phyloP scores from a whole-genome alignment of 768 basidiomycete species.

The Serpula lacrymans region DNA sequence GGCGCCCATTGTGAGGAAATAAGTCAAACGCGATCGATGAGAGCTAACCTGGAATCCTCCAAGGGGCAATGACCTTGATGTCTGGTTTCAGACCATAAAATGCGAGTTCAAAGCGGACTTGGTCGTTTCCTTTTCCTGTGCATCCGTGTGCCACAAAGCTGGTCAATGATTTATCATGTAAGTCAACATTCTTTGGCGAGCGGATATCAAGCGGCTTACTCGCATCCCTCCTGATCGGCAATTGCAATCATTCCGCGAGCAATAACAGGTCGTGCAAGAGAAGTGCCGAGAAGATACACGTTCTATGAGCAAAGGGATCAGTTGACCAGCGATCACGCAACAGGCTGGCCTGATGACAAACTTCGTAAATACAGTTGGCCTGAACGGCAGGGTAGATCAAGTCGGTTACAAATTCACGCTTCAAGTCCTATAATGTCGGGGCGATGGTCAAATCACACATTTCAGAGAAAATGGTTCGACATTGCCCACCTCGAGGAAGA shows the following conservation, averaged over 20 bases:
- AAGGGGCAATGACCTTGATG: constrained; percentile 98
- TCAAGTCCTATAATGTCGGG: constrained; percentile 66
- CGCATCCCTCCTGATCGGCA: constrained; percentile 90
- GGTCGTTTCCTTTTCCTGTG: constrained; percentile 99
- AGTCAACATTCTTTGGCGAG: neutral
- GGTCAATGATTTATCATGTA: neutral
- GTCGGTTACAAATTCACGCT: constrained; percentile 91
- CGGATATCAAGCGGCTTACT: constrained; percentile 51
- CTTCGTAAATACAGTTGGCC: constrained; percentile 99
- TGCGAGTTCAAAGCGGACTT: constrained; percentile 98
- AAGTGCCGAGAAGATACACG: constrained; percentile 96
- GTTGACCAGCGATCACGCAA: neutral
- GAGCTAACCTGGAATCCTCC: constrained; percentile 84
- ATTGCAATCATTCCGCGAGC: constrained; percentile 97
- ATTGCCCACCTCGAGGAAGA: constrained; percentile 73
- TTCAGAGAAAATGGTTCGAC: neutral
- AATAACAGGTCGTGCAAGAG: constrained; percentile 96
- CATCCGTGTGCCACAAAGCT: constrained; percentile 98
- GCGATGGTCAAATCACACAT: neutral
- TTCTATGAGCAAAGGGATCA: constrained; percentile 46
- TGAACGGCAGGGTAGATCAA: constrained; percentile 98
- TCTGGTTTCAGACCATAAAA: constrained; percentile 98
- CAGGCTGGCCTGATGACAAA: constrained; percentile 28
- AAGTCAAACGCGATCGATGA: constrained; percentile 2
- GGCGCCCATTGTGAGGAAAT: neutral